Conservation (phyloP, 2,329 filamentous ascomycete genomes). For the Hirsutella thompsonii region DNA sequence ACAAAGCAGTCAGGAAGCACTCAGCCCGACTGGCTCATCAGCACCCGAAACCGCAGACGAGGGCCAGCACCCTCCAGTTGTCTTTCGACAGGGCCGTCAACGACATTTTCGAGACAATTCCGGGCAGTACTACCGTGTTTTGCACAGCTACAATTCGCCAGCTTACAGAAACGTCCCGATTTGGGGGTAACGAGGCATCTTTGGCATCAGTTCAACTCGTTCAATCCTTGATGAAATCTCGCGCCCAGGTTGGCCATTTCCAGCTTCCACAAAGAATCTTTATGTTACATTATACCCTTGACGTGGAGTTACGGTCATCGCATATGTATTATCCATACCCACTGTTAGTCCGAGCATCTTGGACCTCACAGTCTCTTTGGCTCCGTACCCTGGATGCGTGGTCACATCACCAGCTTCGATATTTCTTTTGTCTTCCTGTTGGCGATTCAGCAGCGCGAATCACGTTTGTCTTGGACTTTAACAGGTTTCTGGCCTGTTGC, state of each 20-base stretch:
- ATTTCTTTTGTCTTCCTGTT: too few relatives aligned
- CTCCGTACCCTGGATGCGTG: too few relatives aligned
- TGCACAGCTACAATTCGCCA: constrained; percentile 47
- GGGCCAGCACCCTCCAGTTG: constrained; percentile 17
- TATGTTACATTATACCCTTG: background rate
- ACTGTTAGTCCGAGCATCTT: too few relatives aligned
- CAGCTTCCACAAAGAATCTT: too few relatives aligned
- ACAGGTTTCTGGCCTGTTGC: too few relatives aligned
- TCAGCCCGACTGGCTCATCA: background rate
- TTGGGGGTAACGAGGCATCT: constrained; percentile 29
- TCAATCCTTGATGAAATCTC: background rate
- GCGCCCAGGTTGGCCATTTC: too few relatives aligned
- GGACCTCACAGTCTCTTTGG: too few relatives aligned
- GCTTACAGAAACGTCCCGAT: constrained; percentile 41
- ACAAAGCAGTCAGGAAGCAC: background rate
- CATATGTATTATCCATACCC: background rate
- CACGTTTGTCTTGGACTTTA: too few relatives aligned
- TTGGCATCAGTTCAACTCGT: background rate
- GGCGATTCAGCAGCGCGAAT: too few relatives aligned
- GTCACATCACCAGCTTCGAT: too few relatives aligned
- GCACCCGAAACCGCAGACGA: background rate
- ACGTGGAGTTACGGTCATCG: too few relatives aligned
- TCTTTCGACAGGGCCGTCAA: constrained; percentile 21
- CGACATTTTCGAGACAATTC: constrained; percentile 7
- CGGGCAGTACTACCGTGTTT: constrained; percentile 31